These are phyloP conservation scores for Claviceps capensis DNA, from an alignment of 2,329 filamentous ascomycete species.

Conservation along the genomic window DNA sequence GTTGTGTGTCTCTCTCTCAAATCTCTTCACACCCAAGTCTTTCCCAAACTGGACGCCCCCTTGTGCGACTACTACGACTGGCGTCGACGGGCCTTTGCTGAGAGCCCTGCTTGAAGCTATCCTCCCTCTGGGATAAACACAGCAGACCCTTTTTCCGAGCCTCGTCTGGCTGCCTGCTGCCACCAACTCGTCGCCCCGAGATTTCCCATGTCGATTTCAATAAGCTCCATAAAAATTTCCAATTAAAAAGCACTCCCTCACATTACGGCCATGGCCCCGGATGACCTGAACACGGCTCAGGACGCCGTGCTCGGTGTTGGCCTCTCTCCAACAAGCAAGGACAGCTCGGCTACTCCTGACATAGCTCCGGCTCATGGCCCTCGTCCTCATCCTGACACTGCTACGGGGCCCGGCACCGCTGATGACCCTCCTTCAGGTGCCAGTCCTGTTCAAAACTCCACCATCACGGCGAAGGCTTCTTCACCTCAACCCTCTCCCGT, in stretches of 20 bases:
- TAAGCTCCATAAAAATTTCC: slow-evolving; percentile 24
- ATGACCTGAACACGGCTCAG: slow-evolving; percentile 17
- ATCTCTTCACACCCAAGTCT: slow-evolving; percentile 2
- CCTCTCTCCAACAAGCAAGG: slow-evolving; percentile 11
- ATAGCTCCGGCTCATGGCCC: slow-evolving; percentile 9
- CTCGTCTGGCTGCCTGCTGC: slow-evolving; percentile 2
- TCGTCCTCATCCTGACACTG: slow-evolving; percentile 3
- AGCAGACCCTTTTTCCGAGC: slow-evolving; percentile 1
- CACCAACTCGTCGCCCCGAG: slow-evolving; percentile 8
- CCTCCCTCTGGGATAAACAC: not conserved
- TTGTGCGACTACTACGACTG: slow-evolving; percentile 4
- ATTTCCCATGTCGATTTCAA: slow-evolving; percentile 15
- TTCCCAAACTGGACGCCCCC: slow-evolving; percentile 4
- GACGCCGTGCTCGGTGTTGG: slow-evolving; percentile 16
- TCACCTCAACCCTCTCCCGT: slow-evolving; percentile 3
- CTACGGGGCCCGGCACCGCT: slow-evolving; percentile 2
- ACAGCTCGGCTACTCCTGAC: slow-evolving; percentile 10
- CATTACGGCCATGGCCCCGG: slow-evolving; percentile 11
- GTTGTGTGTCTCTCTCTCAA: not conserved
- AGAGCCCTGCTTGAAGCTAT: not conserved
- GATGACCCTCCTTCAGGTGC: slow-evolving; percentile 7
- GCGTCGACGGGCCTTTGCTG: not conserved
- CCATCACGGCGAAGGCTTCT: not conserved
- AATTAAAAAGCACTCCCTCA: slow-evolving; percentile 16
- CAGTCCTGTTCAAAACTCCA: slow-evolving; percentile 1